Base-by-base conservation (phyloP, 768 basidiomycete species). In the Leccinum variicolor region DNA sequence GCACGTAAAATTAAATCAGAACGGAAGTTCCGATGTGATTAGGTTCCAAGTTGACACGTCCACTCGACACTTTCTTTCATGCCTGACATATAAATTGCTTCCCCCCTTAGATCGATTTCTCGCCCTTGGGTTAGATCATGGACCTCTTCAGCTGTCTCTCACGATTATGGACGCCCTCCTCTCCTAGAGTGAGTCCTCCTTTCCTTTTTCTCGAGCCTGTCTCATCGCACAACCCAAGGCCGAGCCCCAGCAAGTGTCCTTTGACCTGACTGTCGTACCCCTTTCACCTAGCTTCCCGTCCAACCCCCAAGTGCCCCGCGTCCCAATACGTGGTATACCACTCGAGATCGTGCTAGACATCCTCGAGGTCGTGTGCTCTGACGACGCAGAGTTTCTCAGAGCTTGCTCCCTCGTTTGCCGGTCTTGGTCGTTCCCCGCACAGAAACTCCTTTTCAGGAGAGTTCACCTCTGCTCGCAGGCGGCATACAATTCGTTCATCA, bases 341-440 rank as follows among this genome's bases (percentile, higher is more conserved):
- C 75, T 86, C 59, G 89, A 90, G 71, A 66, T 90, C 49, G 77
- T 84, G 43, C 72, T 87, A 56, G 66, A 78, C 63, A 83, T 90
- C 68, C 79, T 90, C 61, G 85, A 89, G 69, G 70, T 78, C 14
- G 81, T 81, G 4, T 80, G 76, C 54, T 72, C 75, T 43, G 71
- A 76, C 50, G 71, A 76, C 33, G 66, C 71, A 41, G 62, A 69
- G 13, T 74, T 87, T 19, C 76, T 90, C 50, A 70, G 67, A 52
- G 69, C 77, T 49, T 86, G 82, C 64, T 74, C 86, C 3, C 79
- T 90, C 50, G 85, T 90, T 23, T 89, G 81, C 77, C 79, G 75
- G 68, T 76, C 80, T 25, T 90, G 89, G 88, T 82, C 86, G 1
- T 62, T 72, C n/a, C 74, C 79, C 28, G 79, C 85, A 0, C 89